These are phyloP conservation scores for Naganishia vaughanmartiniae DNA, from an alignment of 768 basidiomycete species.

Conservation along the genomic window DNA sequence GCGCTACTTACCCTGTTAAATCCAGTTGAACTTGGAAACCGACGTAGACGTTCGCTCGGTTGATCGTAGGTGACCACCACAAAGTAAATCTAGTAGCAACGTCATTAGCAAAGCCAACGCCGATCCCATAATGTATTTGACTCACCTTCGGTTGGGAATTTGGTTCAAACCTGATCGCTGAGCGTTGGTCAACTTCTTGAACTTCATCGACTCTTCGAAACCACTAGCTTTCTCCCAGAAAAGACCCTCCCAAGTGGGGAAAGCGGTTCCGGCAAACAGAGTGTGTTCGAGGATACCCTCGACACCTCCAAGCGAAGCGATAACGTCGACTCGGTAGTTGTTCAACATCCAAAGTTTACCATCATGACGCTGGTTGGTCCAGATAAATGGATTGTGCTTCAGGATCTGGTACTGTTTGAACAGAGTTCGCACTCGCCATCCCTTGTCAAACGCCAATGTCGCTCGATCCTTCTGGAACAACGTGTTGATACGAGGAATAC, in stretches of 20 bases:
- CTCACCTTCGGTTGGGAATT: slow-evolving; percentile 78
- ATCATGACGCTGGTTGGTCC: slow-evolving; percentile 96
- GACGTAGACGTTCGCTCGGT: slow-evolving; percentile 95
- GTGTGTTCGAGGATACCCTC: slow-evolving; percentile 83
- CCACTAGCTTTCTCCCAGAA: slow-evolving; percentile 86
- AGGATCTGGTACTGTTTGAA: slow-evolving; percentile 88
- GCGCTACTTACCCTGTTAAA: slow-evolving; percentile 65
- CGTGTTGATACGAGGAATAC: slow-evolving; percentile 85
- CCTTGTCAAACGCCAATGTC: slow-evolving; percentile 96
- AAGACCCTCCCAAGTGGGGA: slow-evolving; percentile 94
- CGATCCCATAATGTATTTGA: too few species aligned
- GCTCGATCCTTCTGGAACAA: slow-evolving; percentile 98
- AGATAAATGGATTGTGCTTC: slow-evolving; percentile 92
- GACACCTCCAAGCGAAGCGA: slow-evolving; percentile 59
- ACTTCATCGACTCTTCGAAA: slow-evolving; percentile 66
- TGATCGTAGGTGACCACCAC: slow-evolving; percentile 99
- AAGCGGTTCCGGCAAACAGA: slow-evolving; percentile 86
- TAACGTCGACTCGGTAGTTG: slow-evolving; percentile 97
- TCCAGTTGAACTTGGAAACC: slow-evolving; percentile 99
- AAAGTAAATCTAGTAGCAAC: slow-evolving; percentile 73
- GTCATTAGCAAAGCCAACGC: not conserved
- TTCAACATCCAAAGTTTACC: slow-evolving; percentile 92
- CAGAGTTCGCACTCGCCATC: slow-evolving; percentile 95
- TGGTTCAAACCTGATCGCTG: slow-evolving; percentile 97
- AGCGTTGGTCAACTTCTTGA: slow-evolving; percentile 75